A percentile compares a stretch with the other conserved stretches of the same genome.
phyloP scores from a whole-genome alignment of 495 filamentous ascomycete genomes.

The Penicillium ochrochloron region DNA sequence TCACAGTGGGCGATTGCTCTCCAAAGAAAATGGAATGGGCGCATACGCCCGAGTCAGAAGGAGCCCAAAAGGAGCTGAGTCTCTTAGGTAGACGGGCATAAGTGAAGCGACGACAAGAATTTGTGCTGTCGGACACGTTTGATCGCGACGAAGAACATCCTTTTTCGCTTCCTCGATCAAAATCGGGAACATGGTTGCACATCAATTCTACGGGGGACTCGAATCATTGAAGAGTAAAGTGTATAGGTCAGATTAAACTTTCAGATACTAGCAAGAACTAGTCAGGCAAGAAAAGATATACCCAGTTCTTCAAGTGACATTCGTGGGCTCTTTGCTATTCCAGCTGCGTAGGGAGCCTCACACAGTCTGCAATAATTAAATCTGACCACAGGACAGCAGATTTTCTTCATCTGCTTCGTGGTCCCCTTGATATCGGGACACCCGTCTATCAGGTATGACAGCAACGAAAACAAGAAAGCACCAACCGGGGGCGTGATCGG shows the following conservation, averaged over 20 bases:
- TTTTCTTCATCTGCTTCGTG: constrained; percentile 9
- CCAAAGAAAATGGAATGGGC: too few relatives aligned
- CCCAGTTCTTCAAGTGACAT: neutral
- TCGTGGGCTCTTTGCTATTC: neutral
- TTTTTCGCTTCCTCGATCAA: neutral
- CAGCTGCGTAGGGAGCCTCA: neutral
- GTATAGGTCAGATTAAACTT: constrained; percentile 21
- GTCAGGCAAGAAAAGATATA: neutral
- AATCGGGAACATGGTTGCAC: neutral
- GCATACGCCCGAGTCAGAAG: too few relatives aligned
- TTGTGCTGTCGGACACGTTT: neutral
- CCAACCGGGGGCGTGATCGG: constrained; percentile 10
- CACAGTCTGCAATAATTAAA: neutral
- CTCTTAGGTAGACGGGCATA: neutral
- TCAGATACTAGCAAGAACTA: constrained; percentile 15
- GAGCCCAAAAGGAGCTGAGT: neutral
- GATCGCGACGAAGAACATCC: neutral
- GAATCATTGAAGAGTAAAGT: neutral
- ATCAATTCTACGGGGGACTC: neutral
- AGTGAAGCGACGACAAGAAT: neutral
- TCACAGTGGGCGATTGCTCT: neutral
- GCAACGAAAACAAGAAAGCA: constrained; percentile 14
- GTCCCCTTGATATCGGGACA: constrained; percentile 3
- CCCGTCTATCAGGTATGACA: constrained; percentile 23
- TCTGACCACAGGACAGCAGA: constrained; percentile 8